Base-by-base conservation (phyloP, 2,329 filamentous ascomycete species). In the Colletotrichum sojae region DNA sequence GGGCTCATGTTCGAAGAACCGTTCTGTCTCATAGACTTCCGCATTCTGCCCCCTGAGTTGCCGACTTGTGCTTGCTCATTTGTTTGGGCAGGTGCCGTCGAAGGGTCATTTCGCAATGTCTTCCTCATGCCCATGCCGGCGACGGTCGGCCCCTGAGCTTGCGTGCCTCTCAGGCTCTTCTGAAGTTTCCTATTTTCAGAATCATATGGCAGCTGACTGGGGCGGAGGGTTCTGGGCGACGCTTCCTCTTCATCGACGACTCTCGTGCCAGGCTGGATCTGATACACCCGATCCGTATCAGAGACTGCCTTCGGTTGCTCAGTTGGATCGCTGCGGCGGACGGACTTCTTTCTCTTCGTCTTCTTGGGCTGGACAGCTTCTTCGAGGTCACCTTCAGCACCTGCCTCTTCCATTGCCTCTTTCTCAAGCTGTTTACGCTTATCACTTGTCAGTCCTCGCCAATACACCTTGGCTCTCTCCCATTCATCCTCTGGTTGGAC, bases 381-480 rank as follows among this genome's bases (percentile, higher is more conserved):
- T 45, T 84, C 83, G 13, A 77, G 75, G 60, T 86, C 83, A 2
- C 79, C 81, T 39, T 87, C 85, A 6, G 82, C 79, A 10, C 81
- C 86, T 2, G 83, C 85, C 53, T 89, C 84, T 65, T 88, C 84
- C 55, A 85, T 77, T 2, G 86, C 86, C 67, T 90, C 89, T 4
- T 79, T 82, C 74, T 91, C 89, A 39, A 91, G 83, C 74, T 90
- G 86, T 6, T 86, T 86, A 51, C 90, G 87, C 75, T 90, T 89
- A 39, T 91, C 87, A 2, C 84, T 82, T 8, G 86, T 90, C 6
- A 94, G 78, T 59, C 88, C 88, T 70, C 86, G 89, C 92, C 92
- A 94, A 73, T 91, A 93, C 0, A 87, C 82, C 74, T 91, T 92
- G 16, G 90, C 88, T 61, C 87, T 85, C 70, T 90, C 88, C 92